Conservation (phyloP, 176 grass and related monocot genomes). For the Leersia perrieri region DNA sequence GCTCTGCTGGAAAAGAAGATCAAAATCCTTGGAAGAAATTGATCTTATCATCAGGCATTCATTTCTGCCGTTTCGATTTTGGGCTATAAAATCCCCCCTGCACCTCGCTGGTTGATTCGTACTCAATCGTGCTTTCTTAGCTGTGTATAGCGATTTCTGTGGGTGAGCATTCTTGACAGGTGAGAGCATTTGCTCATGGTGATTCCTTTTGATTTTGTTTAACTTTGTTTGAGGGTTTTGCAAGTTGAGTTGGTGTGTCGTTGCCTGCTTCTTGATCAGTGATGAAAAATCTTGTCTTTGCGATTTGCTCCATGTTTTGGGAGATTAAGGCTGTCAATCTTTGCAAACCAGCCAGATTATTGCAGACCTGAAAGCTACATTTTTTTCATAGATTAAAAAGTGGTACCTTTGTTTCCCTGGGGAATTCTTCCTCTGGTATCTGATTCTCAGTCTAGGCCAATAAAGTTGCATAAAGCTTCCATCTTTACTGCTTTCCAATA, state of each 20-base stretch:
- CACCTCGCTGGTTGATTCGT: background rate
- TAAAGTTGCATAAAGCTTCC: slow-evolving; percentile 27
- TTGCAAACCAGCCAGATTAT: background rate
- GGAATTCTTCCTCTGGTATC: slow-evolving; percentile 34
- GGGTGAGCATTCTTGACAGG: background rate
- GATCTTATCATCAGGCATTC: background rate
- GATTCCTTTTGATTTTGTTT: background rate
- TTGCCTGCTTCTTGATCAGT: background rate
- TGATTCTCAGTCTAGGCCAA: slow-evolving; percentile 27
- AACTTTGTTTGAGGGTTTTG: background rate
- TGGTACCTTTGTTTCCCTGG: background rate
- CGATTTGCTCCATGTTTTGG: background rate
- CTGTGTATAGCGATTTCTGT: background rate
- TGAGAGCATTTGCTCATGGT: background rate
- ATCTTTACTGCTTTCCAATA: slow-evolving; percentile 26
- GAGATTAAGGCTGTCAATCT: background rate
- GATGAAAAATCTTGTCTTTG: background rate
- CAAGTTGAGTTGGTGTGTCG: background rate
- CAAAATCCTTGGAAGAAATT: background rate
- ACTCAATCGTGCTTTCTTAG: background rate
- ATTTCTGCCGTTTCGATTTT: background rate
- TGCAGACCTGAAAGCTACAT: slow-evolving; percentile 10
- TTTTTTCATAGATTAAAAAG: slow-evolving; percentile 23
- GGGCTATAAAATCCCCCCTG: slow-evolving; percentile 6
- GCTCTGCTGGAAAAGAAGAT: background rate